Evolutionary conservation across 2,329 filamentous ascomycete genomes (phyloP), one percentile per base, ranked within the genome.

Genomic region (Apiospora koreana): DNA sequence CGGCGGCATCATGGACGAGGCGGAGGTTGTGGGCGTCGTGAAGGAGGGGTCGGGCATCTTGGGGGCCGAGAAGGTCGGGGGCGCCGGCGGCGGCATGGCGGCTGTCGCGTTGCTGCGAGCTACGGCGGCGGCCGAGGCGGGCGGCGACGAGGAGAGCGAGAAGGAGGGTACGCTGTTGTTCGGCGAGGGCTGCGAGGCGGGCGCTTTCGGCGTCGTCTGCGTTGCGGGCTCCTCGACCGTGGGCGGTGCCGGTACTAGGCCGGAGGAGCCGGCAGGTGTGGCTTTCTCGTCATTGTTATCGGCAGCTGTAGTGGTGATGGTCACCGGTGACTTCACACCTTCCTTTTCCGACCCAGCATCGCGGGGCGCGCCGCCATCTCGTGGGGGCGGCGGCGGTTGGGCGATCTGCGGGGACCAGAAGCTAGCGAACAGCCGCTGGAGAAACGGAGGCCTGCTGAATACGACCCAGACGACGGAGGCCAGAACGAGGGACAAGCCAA

Each of bases 401-500:
- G 75, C 70, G 65, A 78, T 76, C 67, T 65, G 73, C 64, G 77
- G 66, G 18, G 75, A 76, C 78, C 82, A 67, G 79, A 65, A 16
- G 75, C 73, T 43, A 84, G 74, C 48, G 85, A 79, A 14, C 31
- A 31, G n/a, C 31, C 78, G 79, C 74, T 82, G 81, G 65, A 88
- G 79, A 80, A 87, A 85, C 64, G 83, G 80, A 67, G 85, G 86
- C 69, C 86, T 86, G 50, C 85, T 84, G 72, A 91, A 83, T 75
- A 86, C 81, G 73, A 91, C 79, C 75, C 86, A 87, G 64, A 91
- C 84, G 69, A 91, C 80, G 0, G 89, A 89, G 58, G 86, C 89
- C 73, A 92, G 78, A 75, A 92, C 83, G 73, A 92, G 82, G n/a
- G 89, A 89, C 73, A 91, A 80, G 73, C 88, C 89, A 72, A 91